Conservation (phyloP, 2,329 filamentous ascomycete genomes). For the Cryphonectria parasitica region DNA sequence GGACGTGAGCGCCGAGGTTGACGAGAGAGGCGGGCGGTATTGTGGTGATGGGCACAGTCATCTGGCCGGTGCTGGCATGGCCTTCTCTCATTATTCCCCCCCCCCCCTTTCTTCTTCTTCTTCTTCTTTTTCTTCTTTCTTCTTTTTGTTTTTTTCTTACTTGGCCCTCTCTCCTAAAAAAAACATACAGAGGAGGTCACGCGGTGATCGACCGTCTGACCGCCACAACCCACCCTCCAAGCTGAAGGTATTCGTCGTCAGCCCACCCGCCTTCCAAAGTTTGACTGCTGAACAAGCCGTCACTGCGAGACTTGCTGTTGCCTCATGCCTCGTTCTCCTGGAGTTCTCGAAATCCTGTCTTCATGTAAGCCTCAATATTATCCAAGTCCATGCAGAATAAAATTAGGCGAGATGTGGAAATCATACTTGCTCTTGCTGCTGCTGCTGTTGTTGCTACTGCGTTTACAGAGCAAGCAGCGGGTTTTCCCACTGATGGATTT, state of each 20-base stretch:
- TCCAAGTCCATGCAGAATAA: neutral
- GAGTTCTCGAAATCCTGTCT: too few relatives aligned
- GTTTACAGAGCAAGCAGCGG: neutral
- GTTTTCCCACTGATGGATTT: neutral
- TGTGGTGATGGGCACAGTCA: conserved; percentile 10
- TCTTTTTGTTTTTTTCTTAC: neutral
- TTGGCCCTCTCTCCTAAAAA: too few relatives aligned
- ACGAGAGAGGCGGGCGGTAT: neutral
- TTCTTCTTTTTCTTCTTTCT: neutral
- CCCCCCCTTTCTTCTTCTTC: neutral
- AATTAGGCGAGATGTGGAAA: conserved; percentile 8
- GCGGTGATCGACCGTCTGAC: too few relatives aligned
- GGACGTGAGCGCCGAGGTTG: conserved; percentile 25
- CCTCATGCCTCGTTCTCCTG: neutral
- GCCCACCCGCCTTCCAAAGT: neutral
- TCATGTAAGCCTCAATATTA: neutral
- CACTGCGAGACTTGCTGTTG: neutral
- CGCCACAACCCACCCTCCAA: too few relatives aligned
- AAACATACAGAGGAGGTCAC: too few relatives aligned
- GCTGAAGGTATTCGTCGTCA: neutral
- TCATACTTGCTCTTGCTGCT: too few relatives aligned
- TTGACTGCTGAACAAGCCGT: neutral
- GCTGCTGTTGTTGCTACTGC: neutral
- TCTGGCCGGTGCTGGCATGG: neutral
- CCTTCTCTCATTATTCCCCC: conserved; percentile 25